These are phyloP conservation scores for Fraxinus excelsior DNA, from an alignment of 257 asterid genomes.

Conservation along the genomic window DNA sequence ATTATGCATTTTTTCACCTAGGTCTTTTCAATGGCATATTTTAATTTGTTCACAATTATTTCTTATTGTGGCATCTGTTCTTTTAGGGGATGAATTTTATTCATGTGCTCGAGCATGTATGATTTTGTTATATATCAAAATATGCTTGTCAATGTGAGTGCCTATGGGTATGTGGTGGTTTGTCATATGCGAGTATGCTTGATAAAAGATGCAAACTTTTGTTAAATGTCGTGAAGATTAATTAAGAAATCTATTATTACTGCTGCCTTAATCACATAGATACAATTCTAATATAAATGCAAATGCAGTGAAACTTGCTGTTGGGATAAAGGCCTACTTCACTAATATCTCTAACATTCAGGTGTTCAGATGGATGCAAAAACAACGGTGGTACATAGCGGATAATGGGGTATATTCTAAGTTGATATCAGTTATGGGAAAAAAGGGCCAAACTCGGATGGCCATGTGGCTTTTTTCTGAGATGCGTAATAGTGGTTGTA, in stretches of 20 bases:
- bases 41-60: neutral
- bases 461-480: slow-evolving; percentile 99
- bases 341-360: slow-evolving; percentile 23
- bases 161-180: neutral
- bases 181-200: neutral
- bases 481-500: slow-evolving; percentile 97
- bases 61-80: neutral
- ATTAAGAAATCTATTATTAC: neutral
- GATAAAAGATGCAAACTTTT: neutral
- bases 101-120: neutral
- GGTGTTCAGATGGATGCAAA: slow-evolving; percentile 99
- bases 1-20: neutral
- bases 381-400: slow-evolving; percentile 91
- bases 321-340: slow-evolving; percentile 4
- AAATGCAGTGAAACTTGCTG: neutral
- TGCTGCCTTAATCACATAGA: neutral
- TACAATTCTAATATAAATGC: neutral
- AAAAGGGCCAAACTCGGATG: slow-evolving; percentile 89
- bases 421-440: slow-evolving; percentile 94
- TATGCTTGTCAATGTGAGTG: neutral
- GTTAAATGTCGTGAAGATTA: no score
- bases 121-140: neutral
- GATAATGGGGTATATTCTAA: slow-evolving; percentile 96
- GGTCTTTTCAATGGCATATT: neutral
- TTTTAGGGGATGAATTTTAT: neutral